These are phyloP conservation scores for Alternaria metachromatica DNA, from an alignment of 2,329 filamentous ascomycete genomes.

Conservation along the genomic window DNA sequence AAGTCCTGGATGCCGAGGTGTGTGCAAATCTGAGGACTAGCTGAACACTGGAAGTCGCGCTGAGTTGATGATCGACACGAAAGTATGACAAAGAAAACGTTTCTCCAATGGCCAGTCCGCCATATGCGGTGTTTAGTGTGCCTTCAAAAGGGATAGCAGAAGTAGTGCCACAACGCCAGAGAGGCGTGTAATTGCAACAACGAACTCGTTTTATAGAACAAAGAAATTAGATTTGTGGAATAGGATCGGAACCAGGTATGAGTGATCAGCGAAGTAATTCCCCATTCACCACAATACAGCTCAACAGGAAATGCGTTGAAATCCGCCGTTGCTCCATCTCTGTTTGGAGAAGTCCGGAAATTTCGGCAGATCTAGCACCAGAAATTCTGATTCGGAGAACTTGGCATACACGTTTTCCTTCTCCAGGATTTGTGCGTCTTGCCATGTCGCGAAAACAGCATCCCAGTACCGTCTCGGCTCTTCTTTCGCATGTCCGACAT, in stretches of 20 bases:
- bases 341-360: neutral
- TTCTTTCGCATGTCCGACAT: conserved; percentile 66
- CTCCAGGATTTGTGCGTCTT: neutral
- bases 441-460: conserved; percentile 31
- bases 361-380: neutral
- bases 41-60: neutral
- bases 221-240: neutral
- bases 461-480: conserved; percentile 65
- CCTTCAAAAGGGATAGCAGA: neutral
- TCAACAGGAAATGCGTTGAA: neutral
- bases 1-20: neutral
- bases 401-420: neutral
- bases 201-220: neutral
- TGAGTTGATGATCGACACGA: neutral
- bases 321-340: neutral
- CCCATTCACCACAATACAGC: neutral
- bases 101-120: neutral
- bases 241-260: neutral
- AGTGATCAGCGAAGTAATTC: neutral
- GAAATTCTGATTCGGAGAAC: neutral
- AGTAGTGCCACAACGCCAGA: neutral
- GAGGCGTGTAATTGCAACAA: neutral
- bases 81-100: neutral
- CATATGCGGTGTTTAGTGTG: neutral
- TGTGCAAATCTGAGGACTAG: neutral